Base-by-base conservation (phyloP, 768 basidiomycete species). In the Mycena galopus region DNA sequence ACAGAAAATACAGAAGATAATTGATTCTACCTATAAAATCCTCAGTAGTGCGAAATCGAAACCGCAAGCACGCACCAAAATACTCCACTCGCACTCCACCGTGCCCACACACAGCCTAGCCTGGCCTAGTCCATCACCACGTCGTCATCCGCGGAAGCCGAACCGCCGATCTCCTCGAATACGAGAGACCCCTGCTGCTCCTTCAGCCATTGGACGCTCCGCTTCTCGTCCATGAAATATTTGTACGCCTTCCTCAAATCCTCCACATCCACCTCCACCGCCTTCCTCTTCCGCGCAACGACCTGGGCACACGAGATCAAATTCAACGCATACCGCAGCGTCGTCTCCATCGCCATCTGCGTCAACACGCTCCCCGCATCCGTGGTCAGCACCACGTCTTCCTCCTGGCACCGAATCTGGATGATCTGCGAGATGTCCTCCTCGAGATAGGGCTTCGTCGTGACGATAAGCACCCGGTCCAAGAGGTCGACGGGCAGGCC, bases 401-500 rank as follows among this genome's bases (percentile, higher is more conserved):
- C 98, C 81, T 99, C 98, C 83, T 96, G 92, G 76, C 94, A 95
- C 94, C 97, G 88, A 65, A 99, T 99, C 78, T 93, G 90, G 74
- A 99, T 94, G 76, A 99, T 99, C 81, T 97, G 92, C 75, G 91
- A 88, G 47, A 97, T 92, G 67, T 99, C 97, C 10, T 93, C 93
- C 58, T 91, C 88, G 14, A 85, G 81, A 79, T 99, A 99, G 16
- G 93, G 91, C 76, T 91, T 91, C 21, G 98, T 99, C 80, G 93
- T 94, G 83, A 99, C 96, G 77, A 99, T 99, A 74, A 99, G 85
- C 55, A 98, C 95, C 42, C 97, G 91, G 83, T 99, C 97, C 65
- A 99, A 89, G 37, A 99, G 86, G 82, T 99, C 97, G 35, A 95
- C 92, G 0, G 97, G 97, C 10, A 99, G 90, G 32, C 97, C 97